phyloP scores from a whole-genome alignment of 225 moss, liverwort and hornwort species.

The Rhytidiadelphus loreus region DNA sequence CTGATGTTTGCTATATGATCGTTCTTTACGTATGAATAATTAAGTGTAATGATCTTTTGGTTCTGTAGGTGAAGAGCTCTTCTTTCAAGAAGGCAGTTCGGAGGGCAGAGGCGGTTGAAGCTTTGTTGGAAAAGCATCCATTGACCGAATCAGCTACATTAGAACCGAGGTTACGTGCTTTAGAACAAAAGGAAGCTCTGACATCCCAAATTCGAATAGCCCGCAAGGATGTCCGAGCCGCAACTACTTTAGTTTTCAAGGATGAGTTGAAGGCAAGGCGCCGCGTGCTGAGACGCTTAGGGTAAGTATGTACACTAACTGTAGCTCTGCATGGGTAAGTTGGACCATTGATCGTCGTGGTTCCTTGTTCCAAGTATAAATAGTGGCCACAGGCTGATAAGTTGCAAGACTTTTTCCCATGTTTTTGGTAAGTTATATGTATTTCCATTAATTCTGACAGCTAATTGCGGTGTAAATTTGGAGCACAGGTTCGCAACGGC shows the following conservation, averaged over 20 bases:
- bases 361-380: not conserved
- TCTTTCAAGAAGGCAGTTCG: slow-evolving; percentile 71
- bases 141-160: slow-evolving; percentile 57
- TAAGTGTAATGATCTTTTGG: not conserved
- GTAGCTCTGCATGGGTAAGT: not conserved
- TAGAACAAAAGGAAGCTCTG: slow-evolving; percentile 60
- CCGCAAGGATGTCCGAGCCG: slow-evolving; percentile 71
- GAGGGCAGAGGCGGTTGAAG: slow-evolving; percentile 75
- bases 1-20: not conserved
- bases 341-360: not conserved
- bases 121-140: slow-evolving; percentile 64
- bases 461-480: not conserved
- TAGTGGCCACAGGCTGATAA: not conserved
- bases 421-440: not conserved
- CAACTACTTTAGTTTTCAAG: slow-evolving; percentile 84
- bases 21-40: not conserved
- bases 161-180: slow-evolving; percentile 40
- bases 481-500: slow-evolving; percentile 63
- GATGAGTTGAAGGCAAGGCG: slow-evolving; percentile 89
- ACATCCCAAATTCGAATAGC: slow-evolving; percentile 66
- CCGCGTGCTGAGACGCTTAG: slow-evolving; percentile 75
- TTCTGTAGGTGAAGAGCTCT: slow-evolving; percentile 59
- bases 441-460: not conserved
- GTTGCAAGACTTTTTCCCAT: not conserved
- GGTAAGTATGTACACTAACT: slow-evolving; percentile 23